Percentiles rank a stretch among this genome's conserved stretches.
phyloP scores from a whole-genome alignment of 139 green algal genomes.

The Pleodorina starrii region DNA sequence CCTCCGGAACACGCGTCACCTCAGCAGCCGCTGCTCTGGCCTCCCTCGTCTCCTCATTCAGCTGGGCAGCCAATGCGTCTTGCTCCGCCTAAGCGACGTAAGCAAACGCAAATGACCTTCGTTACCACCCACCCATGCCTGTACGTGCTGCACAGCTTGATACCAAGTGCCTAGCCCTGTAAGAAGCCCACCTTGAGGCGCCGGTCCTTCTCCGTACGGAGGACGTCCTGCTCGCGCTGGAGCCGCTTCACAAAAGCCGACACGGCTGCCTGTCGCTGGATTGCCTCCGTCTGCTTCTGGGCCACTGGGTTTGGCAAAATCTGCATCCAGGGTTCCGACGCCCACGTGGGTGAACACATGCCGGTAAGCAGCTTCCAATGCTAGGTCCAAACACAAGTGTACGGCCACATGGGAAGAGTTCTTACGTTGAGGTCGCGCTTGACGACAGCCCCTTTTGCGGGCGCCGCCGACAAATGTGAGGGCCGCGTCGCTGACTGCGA shows the following conservation, averaged over 20 bases:
- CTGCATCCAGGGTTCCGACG: slow-evolving; percentile 6
- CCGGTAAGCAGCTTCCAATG: too few relatives aligned
- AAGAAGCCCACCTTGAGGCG: not conserved
- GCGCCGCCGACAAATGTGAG: slow-evolving; percentile 21
- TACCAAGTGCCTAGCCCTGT: too few relatives aligned
- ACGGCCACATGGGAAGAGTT: not conserved
- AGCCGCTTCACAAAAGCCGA: slow-evolving; percentile 5
- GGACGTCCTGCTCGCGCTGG: slow-evolving; percentile 2
- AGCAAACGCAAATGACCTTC: not conserved
- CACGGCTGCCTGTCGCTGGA: not conserved
- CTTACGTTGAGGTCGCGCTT: slow-evolving; percentile 33
- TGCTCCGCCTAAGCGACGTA: slow-evolving; percentile 1
- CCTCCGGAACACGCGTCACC: not conserved
- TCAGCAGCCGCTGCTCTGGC: not conserved
- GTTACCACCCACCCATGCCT: not conserved
- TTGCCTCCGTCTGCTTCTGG: not conserved
- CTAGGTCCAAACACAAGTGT: not conserved
- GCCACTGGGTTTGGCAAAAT: slow-evolving; percentile 38
- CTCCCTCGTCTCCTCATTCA: not conserved
- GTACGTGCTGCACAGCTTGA: not conserved
- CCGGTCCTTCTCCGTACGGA: slow-evolving; percentile 13
- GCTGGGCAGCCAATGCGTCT: not conserved
- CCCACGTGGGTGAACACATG: not conserved
- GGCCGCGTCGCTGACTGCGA: not conserved
- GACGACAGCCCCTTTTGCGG: slow-evolving; percentile 9